These are phyloP conservation scores for Exophiala viscosa DNA, from an alignment of 2,329 filamentous ascomycete species.

Conservation along the genomic window DNA sequence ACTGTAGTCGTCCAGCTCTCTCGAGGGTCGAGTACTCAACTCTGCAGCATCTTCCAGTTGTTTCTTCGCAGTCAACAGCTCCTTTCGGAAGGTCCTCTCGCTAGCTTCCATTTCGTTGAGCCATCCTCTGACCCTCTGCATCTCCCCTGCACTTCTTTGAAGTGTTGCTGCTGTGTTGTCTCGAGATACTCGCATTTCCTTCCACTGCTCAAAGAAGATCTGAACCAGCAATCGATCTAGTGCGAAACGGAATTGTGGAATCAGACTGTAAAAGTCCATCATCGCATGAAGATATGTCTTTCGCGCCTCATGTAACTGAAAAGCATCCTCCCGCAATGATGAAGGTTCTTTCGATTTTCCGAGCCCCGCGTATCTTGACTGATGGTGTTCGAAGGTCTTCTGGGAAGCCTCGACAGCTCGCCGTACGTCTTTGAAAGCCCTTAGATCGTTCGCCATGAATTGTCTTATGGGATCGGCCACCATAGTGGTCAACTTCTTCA, in stretches of 20 bases:
- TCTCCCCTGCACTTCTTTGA: slow-evolving; percentile 68
- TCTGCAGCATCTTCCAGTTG: slow-evolving; percentile 78
- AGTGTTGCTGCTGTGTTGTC: slow-evolving; percentile 62
- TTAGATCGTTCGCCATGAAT: slow-evolving; percentile 76
- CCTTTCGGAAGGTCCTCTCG: slow-evolving; percentile 77
- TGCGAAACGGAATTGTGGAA: slow-evolving; percentile 76
- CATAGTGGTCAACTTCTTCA: slow-evolving; percentile 72
- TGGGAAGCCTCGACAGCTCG: slow-evolving; percentile 74
- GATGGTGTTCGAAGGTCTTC: slow-evolving; percentile 74
- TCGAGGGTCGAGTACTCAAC: slow-evolving; percentile 68
- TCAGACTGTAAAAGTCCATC: slow-evolving; percentile 87
- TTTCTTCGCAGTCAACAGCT: slow-evolving; percentile 72
- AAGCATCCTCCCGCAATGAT: slow-evolving; percentile 87
- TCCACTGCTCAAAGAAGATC: slow-evolving; percentile 82
- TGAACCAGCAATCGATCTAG: slow-evolving; percentile 83
- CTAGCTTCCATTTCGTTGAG: slow-evolving; percentile 87
- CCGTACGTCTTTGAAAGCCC: slow-evolving; percentile 79
- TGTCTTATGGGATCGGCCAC: slow-evolving; percentile 76
- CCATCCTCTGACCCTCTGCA: slow-evolving; percentile 91
- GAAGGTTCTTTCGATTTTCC: slow-evolving; percentile 93
- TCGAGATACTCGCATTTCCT: slow-evolving; percentile 71
- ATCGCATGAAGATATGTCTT: slow-evolving; percentile 87
- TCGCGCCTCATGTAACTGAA: slow-evolving; percentile 87
- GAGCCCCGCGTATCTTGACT: slow-evolving; percentile 78
- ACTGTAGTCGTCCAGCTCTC: slow-evolving; percentile 90